Evolutionary conservation across 2,329 filamentous ascomycete species (phyloP).

Genomic region (Hypoxylon sp.): DNA sequence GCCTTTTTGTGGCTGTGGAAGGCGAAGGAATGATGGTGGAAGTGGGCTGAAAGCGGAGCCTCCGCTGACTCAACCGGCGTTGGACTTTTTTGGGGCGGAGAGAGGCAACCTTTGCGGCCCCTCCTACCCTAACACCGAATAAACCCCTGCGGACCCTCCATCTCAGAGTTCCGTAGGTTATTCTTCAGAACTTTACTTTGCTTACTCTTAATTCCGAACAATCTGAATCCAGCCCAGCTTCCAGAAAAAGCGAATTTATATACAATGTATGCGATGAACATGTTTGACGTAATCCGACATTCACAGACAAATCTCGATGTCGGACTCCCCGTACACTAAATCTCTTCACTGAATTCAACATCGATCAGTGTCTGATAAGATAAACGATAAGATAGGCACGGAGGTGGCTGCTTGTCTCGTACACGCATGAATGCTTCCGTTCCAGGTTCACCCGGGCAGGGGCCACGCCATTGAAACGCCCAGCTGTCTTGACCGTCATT

Average conservation of each 20-base stretch:
- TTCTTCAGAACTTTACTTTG: neutral
- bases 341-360: neutral
- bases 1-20: slow-evolving; percentile 48
- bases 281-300: neutral
- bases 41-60: slow-evolving; percentile 49
- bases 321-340: too few species aligned
- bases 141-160: slow-evolving; percentile 1
- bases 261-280: neutral
- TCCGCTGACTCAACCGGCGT: slow-evolving; percentile 51
- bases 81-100: slow-evolving; percentile 23
- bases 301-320: neutral
- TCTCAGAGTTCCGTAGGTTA: neutral
- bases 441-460: neutral
- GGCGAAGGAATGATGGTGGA: slow-evolving; percentile 51
- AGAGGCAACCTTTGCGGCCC: slow-evolving; percentile 18
- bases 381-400: slow-evolving; percentile 28
- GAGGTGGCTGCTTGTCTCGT: neutral
- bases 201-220: neutral
- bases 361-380: slow-evolving; percentile 15
- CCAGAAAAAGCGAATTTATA: neutral
- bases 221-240: neutral
- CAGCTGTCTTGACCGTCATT: neutral
- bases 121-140: slow-evolving; percentile 18
- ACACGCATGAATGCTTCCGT: slow-evolving; percentile 14
- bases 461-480: neutral